Percentiles rank a stretch among this genome's conserved stretches.
Conservation (phyloP, 768 basidiomycete species). For the Dioszegia aurantiaca region DNA sequence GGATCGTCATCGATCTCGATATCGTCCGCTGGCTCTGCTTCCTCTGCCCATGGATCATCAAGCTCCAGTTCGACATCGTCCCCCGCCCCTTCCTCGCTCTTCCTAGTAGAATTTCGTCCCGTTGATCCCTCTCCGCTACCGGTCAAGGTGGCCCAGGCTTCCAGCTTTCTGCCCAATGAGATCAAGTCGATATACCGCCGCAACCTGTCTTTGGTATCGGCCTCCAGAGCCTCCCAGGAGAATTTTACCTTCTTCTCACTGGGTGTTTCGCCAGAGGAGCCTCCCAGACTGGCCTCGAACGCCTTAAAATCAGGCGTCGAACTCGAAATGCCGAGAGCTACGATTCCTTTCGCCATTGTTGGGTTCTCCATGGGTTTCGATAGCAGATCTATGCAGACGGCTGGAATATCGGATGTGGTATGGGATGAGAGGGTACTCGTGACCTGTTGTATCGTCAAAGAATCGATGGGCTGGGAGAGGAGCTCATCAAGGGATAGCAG, state of each 20-base stretch:
- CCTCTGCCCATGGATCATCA: slow-evolving; percentile 15
- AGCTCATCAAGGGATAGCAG: slow-evolving; percentile 4
- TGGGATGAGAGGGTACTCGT: background rate
- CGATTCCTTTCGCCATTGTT: background rate
- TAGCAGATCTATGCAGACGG: background rate
- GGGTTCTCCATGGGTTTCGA: background rate
- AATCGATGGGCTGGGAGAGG: background rate
- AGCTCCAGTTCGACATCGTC: slow-evolving; percentile 6
- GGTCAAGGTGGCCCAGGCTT: background rate
- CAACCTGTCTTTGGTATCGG: background rate
- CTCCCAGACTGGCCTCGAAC: background rate
- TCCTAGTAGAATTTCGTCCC: background rate
- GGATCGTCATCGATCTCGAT: slow-evolving; percentile 42
- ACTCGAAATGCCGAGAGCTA: background rate
- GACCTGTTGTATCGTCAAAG: background rate
- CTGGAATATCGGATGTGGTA: background rate
- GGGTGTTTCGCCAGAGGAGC: too few relatives aligned
- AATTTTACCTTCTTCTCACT: background rate
- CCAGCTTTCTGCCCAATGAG: slow-evolving; percentile 1
- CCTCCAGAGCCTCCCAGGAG: background rate
- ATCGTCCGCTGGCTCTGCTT: slow-evolving; percentile 10
- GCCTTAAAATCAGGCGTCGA: background rate
- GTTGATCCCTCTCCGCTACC: background rate
- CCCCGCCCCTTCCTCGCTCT: background rate
- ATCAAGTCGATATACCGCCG: background rate